These are phyloP conservation scores for Fusarium sp. DNA, from an alignment of 2,329 filamentous ascomycete genomes.

Conservation along the genomic window DNA sequence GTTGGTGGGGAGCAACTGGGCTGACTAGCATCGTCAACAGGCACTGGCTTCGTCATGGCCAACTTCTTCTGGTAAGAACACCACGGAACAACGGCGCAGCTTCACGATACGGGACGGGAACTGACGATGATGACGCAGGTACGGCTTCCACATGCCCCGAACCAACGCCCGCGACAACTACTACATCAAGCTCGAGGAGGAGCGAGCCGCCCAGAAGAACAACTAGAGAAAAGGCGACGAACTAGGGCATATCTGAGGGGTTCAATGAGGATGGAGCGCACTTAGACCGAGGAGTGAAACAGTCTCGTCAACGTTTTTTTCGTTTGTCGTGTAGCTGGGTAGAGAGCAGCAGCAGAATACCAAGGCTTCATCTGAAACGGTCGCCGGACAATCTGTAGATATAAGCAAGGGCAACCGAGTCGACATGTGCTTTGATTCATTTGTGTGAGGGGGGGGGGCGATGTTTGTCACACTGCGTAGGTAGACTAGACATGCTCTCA, in stretches of 20 bases:
- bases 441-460: conserved; percentile 3
- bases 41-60: conserved; percentile 66
- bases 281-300: conserved; percentile 24
- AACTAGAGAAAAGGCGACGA: conserved; percentile 37
- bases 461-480: background rate
- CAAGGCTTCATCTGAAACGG: conserved; percentile 39
- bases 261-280: conserved; percentile 18
- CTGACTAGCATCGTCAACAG: conserved; percentile 56
- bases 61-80: conserved; percentile 68
- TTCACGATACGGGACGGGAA: background rate
- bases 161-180: conserved; percentile 68
- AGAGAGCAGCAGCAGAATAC: conserved; percentile 39
- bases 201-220: conserved; percentile 60
- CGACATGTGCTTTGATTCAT: conserved; percentile 35
- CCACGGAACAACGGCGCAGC: background rate
- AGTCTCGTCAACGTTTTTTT: conserved; percentile 39
- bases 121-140: conserved; percentile 56
- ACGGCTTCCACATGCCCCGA: conserved; percentile 73
- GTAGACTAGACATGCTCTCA: background rate
- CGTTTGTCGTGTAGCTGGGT: conserved; percentile 44
- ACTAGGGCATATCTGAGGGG: conserved; percentile 6
- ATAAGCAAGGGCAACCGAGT: conserved; percentile 46
- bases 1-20: conserved; percentile 40
- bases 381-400: conserved; percentile 44
- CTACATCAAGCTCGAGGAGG: conserved; percentile 70